phyloP scores from a whole-genome alignment of 352 stramenopile genomes.

The Aphanomyces astaci region DNA sequence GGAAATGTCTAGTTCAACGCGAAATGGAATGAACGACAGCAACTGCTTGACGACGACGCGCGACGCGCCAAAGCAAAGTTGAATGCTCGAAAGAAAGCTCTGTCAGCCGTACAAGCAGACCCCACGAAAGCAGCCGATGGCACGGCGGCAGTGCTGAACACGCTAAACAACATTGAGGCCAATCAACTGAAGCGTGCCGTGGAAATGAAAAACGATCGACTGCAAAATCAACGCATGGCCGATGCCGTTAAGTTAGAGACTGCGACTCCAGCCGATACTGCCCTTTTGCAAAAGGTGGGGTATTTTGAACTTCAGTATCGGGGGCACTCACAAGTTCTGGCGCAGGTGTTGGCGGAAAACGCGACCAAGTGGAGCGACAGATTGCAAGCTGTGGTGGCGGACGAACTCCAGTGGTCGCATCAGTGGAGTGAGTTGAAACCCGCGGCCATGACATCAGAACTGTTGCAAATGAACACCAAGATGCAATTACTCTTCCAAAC shows the following conservation, averaged over 20 bases:
- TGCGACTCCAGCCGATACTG: neutral
- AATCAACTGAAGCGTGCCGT: conserved; percentile 10
- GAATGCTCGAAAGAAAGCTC: conserved; percentile 1
- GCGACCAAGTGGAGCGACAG: neutral
- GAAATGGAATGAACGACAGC: conserved; percentile 5
- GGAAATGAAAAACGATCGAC: conserved; percentile 27
- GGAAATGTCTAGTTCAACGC: neutral
- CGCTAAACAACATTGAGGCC: neutral
- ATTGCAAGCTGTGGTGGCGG: neutral
- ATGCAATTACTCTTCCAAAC: neutral
- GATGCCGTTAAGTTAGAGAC: neutral
- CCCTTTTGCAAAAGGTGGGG: neutral
- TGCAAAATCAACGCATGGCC: neutral
- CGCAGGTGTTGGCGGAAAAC: neutral
- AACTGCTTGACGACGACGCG: neutral
- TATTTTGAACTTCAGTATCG: neutral
- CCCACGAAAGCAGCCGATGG: neutral
- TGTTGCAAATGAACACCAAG: neutral
- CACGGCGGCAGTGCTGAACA: conserved; percentile 3
- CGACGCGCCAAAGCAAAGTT: neutral
- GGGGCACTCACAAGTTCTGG: neutral
- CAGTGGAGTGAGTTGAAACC: neutral
- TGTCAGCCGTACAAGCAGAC: neutral
- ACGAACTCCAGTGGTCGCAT: neutral
- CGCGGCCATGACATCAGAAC: neutral